Evolutionary conservation across 805 yeast species (phyloP).

Genomic region (Wickerhamomyces chaumierensis): DNA sequence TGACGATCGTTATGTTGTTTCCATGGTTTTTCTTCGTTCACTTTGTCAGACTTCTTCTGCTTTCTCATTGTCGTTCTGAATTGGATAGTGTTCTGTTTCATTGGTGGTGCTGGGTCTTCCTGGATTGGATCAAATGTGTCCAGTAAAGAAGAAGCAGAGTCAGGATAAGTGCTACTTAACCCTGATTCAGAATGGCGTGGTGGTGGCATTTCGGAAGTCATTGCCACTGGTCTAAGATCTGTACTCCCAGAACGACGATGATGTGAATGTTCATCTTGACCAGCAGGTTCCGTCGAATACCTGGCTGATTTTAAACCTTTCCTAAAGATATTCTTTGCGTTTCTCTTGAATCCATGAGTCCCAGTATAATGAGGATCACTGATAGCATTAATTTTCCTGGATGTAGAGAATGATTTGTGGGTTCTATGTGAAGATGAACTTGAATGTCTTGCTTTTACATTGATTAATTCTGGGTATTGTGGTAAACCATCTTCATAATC

Average conservation of each 20-base stretch:
- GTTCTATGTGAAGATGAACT: background rate
- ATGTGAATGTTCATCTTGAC: background rate
- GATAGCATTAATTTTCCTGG: background rate
- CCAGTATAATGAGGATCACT: background rate
- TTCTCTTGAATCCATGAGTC: slow-evolving; percentile 11
- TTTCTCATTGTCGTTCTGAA: slow-evolving; percentile 18
- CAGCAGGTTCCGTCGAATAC: slow-evolving; percentile 3
- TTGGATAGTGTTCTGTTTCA: slow-evolving; percentile 10
- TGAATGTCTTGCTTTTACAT: background rate
- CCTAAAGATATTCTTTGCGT: slow-evolving; percentile 15
- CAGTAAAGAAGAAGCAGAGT: too few species aligned
- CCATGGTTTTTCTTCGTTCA: slow-evolving; percentile 92
- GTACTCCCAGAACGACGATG: background rate
- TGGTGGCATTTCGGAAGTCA: too few species aligned
- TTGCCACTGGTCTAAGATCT: background rate
- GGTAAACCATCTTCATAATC: slow-evolving; percentile 10
- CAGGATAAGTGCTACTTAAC: too few species aligned
- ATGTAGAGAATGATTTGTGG: background rate
- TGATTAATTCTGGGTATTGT: slow-evolving; percentile 10
- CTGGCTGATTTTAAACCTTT: slow-evolving; percentile 12
- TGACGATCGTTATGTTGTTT: slow-evolving; percentile 61
- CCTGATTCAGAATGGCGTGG: too few species aligned
- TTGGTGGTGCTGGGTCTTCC: slow-evolving; percentile 1
- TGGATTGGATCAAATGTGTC: too few species aligned
- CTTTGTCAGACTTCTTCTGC: slow-evolving; percentile 25